Evolutionary conservation across 73 alveolate genomes (phyloP).

Genomic region (Breviolum minutum): DNA sequence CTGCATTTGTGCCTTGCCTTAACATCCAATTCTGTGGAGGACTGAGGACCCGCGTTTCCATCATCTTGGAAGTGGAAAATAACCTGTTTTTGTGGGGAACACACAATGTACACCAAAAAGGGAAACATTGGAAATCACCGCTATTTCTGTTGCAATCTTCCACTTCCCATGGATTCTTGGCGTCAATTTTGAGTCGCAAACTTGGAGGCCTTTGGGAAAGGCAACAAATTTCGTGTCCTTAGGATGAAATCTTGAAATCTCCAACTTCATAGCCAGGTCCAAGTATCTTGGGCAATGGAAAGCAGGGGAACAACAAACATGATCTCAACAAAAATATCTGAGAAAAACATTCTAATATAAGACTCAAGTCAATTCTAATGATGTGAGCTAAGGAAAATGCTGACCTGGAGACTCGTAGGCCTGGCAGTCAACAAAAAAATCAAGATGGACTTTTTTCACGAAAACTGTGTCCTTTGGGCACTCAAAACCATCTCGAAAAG

Average conservation of each 20-base stretch:
- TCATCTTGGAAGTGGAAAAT: too few relatives aligned
- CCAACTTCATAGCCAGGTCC: neutral
- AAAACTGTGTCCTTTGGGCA: neutral
- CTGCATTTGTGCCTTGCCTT: constrained; percentile 1
- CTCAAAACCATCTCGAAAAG: too few relatives aligned
- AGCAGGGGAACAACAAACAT: too few relatives aligned
- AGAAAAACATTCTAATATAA: too few relatives aligned
- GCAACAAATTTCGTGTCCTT: neutral
- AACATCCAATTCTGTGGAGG: neutral
- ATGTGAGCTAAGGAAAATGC: neutral
- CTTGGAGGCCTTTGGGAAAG: constrained; percentile 16
- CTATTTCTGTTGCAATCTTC: neutral
- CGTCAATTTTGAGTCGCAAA: neutral
- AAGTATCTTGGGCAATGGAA: too few relatives aligned
- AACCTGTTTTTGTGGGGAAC: neutral
- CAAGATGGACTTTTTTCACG: neutral
- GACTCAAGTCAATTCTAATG: too few relatives aligned
- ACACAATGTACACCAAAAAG: neutral
- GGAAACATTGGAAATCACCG: too few relatives aligned
- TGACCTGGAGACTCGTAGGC: neutral
- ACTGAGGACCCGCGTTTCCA: too few relatives aligned
- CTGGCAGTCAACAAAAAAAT: neutral
- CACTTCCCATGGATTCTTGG: neutral
- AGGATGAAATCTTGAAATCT: neutral
- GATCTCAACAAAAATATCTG: too few relatives aligned